A percentile compares a stretch with the other conserved stretches of the same genome.
Conservation (phyloP, 768 basidiomycete species). For the Suillus tomentosus region DNA sequence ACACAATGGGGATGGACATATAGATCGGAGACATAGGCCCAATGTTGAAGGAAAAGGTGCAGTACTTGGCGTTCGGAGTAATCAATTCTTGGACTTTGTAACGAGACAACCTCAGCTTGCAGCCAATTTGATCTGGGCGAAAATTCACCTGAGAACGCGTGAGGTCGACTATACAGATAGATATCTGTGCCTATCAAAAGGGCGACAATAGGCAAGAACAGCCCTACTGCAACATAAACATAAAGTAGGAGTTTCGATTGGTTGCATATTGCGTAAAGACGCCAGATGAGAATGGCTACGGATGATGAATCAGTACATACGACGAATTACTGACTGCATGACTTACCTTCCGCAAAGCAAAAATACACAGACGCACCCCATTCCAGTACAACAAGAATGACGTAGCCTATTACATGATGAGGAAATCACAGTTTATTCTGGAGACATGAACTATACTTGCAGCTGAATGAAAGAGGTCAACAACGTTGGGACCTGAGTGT, state of each 20-base stretch:
- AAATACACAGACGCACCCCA: neutral
- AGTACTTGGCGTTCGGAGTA: neutral
- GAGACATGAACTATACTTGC: neutral
- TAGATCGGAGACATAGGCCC: slow-evolving; percentile 3
- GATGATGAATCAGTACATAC: neutral
- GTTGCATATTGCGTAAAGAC: neutral
- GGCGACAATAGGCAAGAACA: neutral
- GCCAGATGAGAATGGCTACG: slow-evolving; percentile 1
- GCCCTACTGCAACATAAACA: neutral
- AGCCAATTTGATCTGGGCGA: neutral
- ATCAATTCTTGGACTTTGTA: neutral
- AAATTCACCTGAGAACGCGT: neutral
- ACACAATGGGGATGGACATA: neutral
- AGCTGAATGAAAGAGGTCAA: neutral
- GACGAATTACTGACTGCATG: neutral
- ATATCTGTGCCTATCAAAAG: neutral
- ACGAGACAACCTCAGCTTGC: neutral
- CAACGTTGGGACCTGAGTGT: too few relatives aligned
- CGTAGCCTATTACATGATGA: neutral
- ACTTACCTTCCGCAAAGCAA: slow-evolving; percentile 5
- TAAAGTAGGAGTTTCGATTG: neutral
- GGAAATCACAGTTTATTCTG: neutral
- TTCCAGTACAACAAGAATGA: neutral
- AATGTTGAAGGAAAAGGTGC: neutral
- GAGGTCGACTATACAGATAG: neutral